Percentiles rank a stretch among this genome's conserved stretches.
Conservation (phyloP, 345 rosid species). For the Kernera saxatilis region DNA sequence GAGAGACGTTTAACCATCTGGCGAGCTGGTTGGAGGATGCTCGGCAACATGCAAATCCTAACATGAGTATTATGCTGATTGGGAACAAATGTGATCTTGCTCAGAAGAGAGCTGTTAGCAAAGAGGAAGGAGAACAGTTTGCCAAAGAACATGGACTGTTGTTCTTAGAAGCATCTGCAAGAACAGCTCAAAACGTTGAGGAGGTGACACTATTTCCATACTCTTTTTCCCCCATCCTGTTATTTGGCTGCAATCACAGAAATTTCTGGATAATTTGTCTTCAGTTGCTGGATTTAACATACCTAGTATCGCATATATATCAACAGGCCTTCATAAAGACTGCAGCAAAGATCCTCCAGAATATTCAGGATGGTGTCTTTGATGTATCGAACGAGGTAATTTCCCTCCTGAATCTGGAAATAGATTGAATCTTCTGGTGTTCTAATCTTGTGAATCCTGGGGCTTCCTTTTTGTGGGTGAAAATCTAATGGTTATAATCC, state of each 20-base stretch:
- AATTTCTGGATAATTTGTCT: neutral
- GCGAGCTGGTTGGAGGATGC: slow-evolving; percentile 99
- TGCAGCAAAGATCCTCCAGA: slow-evolving; percentile 85
- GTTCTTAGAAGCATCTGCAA: slow-evolving; percentile 94
- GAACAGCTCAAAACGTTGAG: slow-evolving; percentile 96
- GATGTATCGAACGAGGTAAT: slow-evolving; percentile 87
- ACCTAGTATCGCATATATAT: neutral
- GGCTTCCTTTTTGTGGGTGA: neutral
- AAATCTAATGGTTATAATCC: neutral
- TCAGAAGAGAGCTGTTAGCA: slow-evolving; percentile 87
- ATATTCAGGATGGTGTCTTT: slow-evolving; percentile 82
- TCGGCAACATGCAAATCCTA: slow-evolving; percentile 95
- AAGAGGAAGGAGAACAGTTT: slow-evolving; percentile 97
- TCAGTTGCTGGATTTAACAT: neutral
- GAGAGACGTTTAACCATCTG: slow-evolving; percentile 96
- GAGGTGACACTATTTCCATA: slow-evolving; percentile 46
- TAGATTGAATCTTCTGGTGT: neutral
- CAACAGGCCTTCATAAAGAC: slow-evolving; percentile 84
- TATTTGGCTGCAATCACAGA: neutral
- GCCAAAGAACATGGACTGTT: slow-evolving; percentile 90
- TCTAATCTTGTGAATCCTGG: neutral
- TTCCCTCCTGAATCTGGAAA: neutral
- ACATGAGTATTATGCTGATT: slow-evolving; percentile 85
- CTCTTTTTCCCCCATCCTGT: neutral
- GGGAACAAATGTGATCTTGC: slow-evolving; percentile 95